Conservation (phyloP, 2,329 filamentous ascomycete species). For the Cordyceps cateniannulata region DNA sequence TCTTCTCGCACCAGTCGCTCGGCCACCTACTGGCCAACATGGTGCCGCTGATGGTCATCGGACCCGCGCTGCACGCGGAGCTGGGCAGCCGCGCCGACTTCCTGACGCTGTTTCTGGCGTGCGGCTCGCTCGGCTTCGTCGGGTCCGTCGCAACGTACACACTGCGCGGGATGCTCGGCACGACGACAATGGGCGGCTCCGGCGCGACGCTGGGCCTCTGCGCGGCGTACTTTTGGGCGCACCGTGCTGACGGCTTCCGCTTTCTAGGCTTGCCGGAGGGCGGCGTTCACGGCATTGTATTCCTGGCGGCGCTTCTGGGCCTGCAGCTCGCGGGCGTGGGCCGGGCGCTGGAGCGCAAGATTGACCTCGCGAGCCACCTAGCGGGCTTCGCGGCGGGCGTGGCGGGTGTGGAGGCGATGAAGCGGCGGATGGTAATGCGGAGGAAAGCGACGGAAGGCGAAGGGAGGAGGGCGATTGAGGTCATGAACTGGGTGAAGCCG, state of each 20-base stretch:
- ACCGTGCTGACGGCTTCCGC: conserved; percentile 50
- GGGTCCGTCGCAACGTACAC: conserved; percentile 48
- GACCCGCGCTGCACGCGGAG: conserved; percentile 61
- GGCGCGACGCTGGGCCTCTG: conserved; percentile 56
- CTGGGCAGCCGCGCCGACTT: conserved; percentile 59
- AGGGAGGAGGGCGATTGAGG: conserved; percentile 10
- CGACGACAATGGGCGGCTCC: conserved; percentile 59
- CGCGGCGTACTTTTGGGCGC: conserved; percentile 55
- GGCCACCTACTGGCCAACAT: conserved; percentile 60
- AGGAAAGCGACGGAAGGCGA: conserved; percentile 14
- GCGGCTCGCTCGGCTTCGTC: conserved; percentile 52
- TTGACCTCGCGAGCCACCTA: conserved; percentile 49
- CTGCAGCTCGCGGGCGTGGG: conserved; percentile 43
- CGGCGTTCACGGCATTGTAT: conserved; percentile 48
- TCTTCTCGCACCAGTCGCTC: conserved; percentile 62
- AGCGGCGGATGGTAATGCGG: conserved; percentile 15
- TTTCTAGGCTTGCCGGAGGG: conserved; percentile 52
- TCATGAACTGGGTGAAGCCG: conserved; percentile 10
- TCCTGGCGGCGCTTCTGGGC: conserved; percentile 44
- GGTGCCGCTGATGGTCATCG: conserved; percentile 58
- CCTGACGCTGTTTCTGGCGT: conserved; percentile 57
- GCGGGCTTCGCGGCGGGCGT: conserved; percentile 44
- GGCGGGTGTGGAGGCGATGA: conserved; percentile 30
- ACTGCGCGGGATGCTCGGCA: conserved; percentile 36
- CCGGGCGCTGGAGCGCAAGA: conserved; percentile 32